Conservation (phyloP, 1,139 yeast species). For the Pneumocystis canis region DNA sequence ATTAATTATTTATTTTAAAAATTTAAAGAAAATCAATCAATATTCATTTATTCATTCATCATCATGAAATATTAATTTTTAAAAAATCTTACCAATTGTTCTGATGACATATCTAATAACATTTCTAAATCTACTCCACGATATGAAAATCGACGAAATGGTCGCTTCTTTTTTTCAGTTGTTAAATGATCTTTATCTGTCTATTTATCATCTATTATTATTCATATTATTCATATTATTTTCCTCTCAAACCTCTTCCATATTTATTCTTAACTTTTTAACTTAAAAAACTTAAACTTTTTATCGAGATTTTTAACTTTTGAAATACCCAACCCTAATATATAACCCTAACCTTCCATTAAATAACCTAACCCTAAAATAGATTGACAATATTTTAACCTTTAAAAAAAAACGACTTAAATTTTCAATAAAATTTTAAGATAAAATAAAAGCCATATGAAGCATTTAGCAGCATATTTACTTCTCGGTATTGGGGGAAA, state of each 20-base stretch:
- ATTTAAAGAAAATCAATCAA: too few relatives aligned
- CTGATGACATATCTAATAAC: conserved; percentile 85
- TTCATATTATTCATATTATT: conserved; percentile 1
- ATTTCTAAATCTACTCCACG: conserved; percentile 97
- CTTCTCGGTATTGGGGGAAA: conserved; percentile 35
- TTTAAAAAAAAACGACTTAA: too few relatives aligned
- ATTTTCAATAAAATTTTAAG: too few relatives aligned
- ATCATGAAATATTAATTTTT: too few relatives aligned
- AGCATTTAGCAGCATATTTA: conserved; percentile 37
- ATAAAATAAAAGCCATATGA: too few relatives aligned
- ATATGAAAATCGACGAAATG: conserved; percentile 95
- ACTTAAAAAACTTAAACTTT: background rate
- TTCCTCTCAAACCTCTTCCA: background rate
- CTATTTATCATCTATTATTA: background rate
- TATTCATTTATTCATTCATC: too few relatives aligned
- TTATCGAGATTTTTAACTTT: too few relatives aligned
- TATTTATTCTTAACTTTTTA: background rate
- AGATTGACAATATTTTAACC: too few relatives aligned
- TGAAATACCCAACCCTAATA: background rate
- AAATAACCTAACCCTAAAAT: background rate
- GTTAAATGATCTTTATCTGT: conserved; percentile 11
- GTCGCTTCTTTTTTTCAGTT: conserved; percentile 49
- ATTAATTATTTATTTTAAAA: too few relatives aligned
- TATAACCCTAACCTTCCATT: background rate
- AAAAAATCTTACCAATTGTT: conserved; percentile 56